Conservation (phyloP, 2,329 filamentous ascomycete genomes). For the Verticillium albo-atrum region DNA sequence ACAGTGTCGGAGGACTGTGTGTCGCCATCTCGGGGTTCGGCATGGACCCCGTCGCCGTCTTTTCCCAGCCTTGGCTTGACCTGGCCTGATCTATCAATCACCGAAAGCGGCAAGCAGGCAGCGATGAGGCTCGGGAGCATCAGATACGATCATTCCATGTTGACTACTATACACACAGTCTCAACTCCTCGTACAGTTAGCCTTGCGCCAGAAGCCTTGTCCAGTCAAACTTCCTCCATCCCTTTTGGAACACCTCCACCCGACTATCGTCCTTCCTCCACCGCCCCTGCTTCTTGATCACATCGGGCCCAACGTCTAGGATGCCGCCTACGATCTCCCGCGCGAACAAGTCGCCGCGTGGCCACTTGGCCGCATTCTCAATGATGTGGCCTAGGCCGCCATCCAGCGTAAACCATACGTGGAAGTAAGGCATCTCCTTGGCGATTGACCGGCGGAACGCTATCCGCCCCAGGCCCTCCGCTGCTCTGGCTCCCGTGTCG, state of each 20-base stretch:
- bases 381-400: slow-evolving; percentile 90
- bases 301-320: slow-evolving; percentile 73
- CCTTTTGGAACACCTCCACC: slow-evolving; percentile 73
- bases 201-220: slow-evolving; percentile 50
- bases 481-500: slow-evolving; percentile 67
- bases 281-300: slow-evolving; percentile 84
- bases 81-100: no score
- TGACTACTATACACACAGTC: no score
- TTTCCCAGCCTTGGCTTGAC: no score
- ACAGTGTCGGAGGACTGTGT: not conserved
- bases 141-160: no score
- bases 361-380: slow-evolving; percentile 82
- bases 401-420: slow-evolving; percentile 91
- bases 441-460: slow-evolving; percentile 81
- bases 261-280: slow-evolving; percentile 71
- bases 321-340: slow-evolving; percentile 90
- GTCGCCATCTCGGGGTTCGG: not conserved
- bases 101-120: no score
- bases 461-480: slow-evolving; percentile 67
- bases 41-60: not conserved
- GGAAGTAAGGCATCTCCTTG: slow-evolving; percentile 98
- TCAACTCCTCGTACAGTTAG: no score
- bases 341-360: slow-evolving; percentile 86
- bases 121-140: no score
- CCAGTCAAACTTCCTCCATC: slow-evolving; percentile 94